Base-by-base conservation (phyloP, 1,284 basidiomycete species). In the Cyathus olla region DNA sequence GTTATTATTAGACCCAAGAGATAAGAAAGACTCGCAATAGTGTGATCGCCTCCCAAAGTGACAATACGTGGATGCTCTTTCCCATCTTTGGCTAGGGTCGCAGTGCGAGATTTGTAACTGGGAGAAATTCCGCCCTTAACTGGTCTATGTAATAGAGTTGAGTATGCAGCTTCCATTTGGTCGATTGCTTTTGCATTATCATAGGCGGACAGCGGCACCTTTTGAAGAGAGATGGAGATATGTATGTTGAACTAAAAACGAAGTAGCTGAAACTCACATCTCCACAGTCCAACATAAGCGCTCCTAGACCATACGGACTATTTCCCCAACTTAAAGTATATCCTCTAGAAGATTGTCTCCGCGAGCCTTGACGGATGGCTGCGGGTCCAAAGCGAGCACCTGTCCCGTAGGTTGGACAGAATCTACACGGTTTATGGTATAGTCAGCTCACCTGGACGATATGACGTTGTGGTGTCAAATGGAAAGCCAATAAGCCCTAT, bases 31-130 rank as follows among this genome's bases (percentile, higher is more conserved):
- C 77, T 54, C 37, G 92, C 91, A 63, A 94, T 92, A 3, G 93
- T 92, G 70, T 94, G 92, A 66, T 94, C 92, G 10, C 93, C 93
- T 44, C 92, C 93, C 46, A 95, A 88, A 86, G 86, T 90, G 60
- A 95, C 73, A 48, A 95, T 87, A 46, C 90, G 85, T 3, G 92
- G 93, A 68, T 90, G 90, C 55, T 83, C 82, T 54, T 76, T 77
- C 4, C 84, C 84, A 66, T 91, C 88, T 57, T 82, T 83, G 1
- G 88, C 83, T 17, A 89, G 70, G 17, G 52, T n/a, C 31, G n/a
- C 27, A 24, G 52, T 54, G 22, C 29, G 31, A 63, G 65, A 60
- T 71, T 67, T 29, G 72, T 77, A 22, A 68, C 66, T 2, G 72
- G 66, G 3, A 72, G 67, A 3, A 69, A 57, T 31, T 61, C 64